Conservation (phyloP, 208 protist genomes). For the Acanthamoeba polyphaga region DNA sequence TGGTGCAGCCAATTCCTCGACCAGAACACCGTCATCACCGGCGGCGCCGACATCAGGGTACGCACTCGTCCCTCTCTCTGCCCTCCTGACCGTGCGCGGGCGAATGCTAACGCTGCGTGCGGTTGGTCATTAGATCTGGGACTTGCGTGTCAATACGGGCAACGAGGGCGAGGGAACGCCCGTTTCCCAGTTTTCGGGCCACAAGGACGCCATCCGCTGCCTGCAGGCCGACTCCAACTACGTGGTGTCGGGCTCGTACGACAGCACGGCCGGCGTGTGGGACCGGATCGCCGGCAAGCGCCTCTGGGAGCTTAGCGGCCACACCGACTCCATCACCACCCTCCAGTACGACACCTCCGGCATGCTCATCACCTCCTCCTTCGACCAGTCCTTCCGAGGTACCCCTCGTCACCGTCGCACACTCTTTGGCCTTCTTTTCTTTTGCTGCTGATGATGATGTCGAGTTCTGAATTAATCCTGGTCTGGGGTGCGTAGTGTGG, state of each 20-base stretch:
- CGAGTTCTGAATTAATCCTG: neutral
- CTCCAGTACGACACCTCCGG: constrained; percentile 68
- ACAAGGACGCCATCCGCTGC: constrained; percentile 74
- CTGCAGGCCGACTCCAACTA: constrained; percentile 44
- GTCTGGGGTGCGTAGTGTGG: neutral
- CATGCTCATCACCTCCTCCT: constrained; percentile 74
- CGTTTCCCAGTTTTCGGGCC: constrained; percentile 44
- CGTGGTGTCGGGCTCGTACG: constrained; percentile 74
- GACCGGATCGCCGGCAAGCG: constrained; percentile 29
- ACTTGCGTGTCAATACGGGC: constrained; percentile 5
- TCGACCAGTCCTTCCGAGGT: constrained; percentile 71
- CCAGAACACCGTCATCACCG: constrained; percentile 53
- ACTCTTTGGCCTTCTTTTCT: neutral
- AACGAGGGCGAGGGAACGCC: neutral
- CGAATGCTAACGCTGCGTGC: neutral
- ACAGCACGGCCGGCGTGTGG: constrained; percentile 58
- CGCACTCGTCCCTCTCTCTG: neutral
- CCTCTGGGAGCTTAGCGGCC: constrained; percentile 47
- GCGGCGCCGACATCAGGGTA: constrained; percentile 68
- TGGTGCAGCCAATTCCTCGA: constrained; percentile 75
- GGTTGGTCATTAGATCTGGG: constrained; percentile 1
- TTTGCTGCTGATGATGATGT: neutral
- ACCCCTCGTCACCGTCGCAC: neutral
- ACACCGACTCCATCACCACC: constrained; percentile 74
- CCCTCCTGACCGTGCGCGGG: too few species aligned